Conservation (phyloP, 2,329 filamentous ascomycete species). For the Onygena corvina region DNA sequence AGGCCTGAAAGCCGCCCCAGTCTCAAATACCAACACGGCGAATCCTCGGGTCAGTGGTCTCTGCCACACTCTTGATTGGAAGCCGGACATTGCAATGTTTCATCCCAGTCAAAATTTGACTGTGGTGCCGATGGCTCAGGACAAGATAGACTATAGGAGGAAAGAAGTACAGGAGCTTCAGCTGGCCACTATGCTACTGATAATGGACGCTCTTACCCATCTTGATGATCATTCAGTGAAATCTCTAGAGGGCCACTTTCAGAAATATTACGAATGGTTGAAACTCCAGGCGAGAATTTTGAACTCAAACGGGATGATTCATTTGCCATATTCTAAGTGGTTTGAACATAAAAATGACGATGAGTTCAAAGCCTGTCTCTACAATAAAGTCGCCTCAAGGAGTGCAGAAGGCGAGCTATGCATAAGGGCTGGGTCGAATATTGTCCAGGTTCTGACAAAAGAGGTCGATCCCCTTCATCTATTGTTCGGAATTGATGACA, state of each 20-base stretch:
- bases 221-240: slow-evolving; percentile 14
- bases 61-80: slow-evolving; percentile 22
- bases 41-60: slow-evolving; percentile 9
- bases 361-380: slow-evolving; percentile 19
- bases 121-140: slow-evolving; percentile 7
- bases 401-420: slow-evolving; percentile 24
- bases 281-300: slow-evolving; percentile 17
- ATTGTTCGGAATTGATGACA: slow-evolving; percentile 24
- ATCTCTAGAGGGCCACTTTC: slow-evolving; percentile 20
- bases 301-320: slow-evolving; percentile 17
- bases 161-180: slow-evolving; percentile 17
- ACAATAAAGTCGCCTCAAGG: slow-evolving; percentile 16
- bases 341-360: slow-evolving; percentile 15
- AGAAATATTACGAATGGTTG: slow-evolving; percentile 24
- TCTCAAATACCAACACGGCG: slow-evolving; percentile 1
- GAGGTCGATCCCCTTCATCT: slow-evolving; percentile 25
- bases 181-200: slow-evolving; percentile 21
- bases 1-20: slow-evolving; percentile 5
- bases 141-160: slow-evolving; percentile 8
- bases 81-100: slow-evolving; percentile 19
- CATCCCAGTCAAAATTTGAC: slow-evolving; percentile 14
- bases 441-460: slow-evolving; percentile 20
- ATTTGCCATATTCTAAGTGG: slow-evolving; percentile 19
- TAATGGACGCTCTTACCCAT: slow-evolving; percentile 21
- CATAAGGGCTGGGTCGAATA: slow-evolving; percentile 24